These are phyloP conservation scores for Thielaviopsis punctulata DNA, from an alignment of 2,329 filamentous ascomycete genomes.

Conservation along the genomic window DNA sequence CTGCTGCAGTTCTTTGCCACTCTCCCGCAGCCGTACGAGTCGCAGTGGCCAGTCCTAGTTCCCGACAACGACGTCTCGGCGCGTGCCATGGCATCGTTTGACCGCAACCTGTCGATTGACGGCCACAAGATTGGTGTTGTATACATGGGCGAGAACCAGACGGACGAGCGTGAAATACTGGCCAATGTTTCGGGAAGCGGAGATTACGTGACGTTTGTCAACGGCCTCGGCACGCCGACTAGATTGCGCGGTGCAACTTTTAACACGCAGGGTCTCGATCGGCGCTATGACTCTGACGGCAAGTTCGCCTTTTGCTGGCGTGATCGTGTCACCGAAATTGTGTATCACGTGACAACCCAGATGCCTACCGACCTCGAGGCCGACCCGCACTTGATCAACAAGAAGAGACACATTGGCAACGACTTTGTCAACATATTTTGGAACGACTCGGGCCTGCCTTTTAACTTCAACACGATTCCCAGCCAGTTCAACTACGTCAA, in stretches of 20 bases:
- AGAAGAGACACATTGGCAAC: conserved; percentile 93
- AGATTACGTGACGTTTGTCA: conserved; percentile 76
- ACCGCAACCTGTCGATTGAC: conserved; percentile 77
- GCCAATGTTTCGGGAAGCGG: conserved; percentile 72
- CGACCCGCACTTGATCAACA: conserved; percentile 60
- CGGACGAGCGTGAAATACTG: conserved; percentile 65
- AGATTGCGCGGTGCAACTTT: conserved; percentile 68
- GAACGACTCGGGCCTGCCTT: conserved; percentile 85
- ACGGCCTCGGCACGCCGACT: conserved; percentile 65
- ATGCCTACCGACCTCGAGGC: conserved; percentile 78
- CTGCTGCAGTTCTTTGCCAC: conserved; percentile 52
- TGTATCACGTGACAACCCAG: conserved; percentile 91
- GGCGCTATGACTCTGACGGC: conserved; percentile 60
- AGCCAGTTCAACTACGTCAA: conserved; percentile 95
- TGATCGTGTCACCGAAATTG: conserved; percentile 82
- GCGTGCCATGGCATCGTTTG: conserved; percentile 65
- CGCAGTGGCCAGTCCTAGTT: conserved; percentile 55
- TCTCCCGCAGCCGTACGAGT: conserved; percentile 38
- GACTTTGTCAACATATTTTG: conserved; percentile 97
- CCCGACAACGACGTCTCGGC: conserved; percentile 52
- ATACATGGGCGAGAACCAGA: conserved; percentile 80
- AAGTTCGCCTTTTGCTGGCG: conserved; percentile 87
- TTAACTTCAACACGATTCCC: conserved; percentile 79
- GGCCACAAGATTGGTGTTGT: conserved; percentile 91
- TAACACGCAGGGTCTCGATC: conserved; percentile 84